Base-by-base conservation (phyloP, 2,329 filamentous ascomycete genomes). In the Acephala macrosclerotiorum region DNA sequence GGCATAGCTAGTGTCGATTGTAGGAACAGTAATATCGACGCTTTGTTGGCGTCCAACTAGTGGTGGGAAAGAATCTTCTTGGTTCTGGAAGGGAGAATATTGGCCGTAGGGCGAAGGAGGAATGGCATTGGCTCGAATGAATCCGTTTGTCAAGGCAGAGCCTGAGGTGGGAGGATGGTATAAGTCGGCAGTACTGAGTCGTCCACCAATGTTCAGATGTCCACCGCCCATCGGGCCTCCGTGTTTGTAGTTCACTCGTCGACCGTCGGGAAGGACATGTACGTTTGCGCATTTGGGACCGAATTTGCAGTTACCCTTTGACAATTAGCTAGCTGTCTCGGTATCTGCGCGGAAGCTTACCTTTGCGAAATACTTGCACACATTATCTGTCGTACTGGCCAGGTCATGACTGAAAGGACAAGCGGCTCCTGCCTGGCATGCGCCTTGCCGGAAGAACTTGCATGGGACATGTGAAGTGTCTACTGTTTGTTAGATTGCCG, bases 311-410 rank as follows among this genome's bases (percentile, higher is more conserved):
- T 97, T 97, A 72, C 96, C 96, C 93, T 97, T 74, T 61, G 58
- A 74, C 70, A 73, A 76, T 71, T 61, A 74, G 67, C 53, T 53
- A 20, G 33, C 4, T 47, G n/a, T 16, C 20, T 20, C 26, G 22
- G n/a, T 29, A 49, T 45, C 26, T 26, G 26, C 26, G 18, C 3
- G 33, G 26, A n/a, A 36, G 78, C 82, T 74, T 83, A 97, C 94
- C 90, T 98, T 99, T 76, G 94, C 92, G 79, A 98, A 99, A 82
- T 98, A 99, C 81, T 98, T 99, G 89, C 96, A 99, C 71, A 96
- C 89, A 68, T 92, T 94, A 78, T 97, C 93, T 60, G 91, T 87
- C 47, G 94, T 88, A 35, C 89, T 87, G 77, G 96, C 92, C 70
- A 96, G 89, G 70, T 96, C 95, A 81, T 99, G 96, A 74, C 94